A percentile compares a stretch with the other conserved stretches of the same genome.
Evolutionary conservation across 805 yeast species (phyloP).

Genomic region (Metschnikowia sp.): DNA sequence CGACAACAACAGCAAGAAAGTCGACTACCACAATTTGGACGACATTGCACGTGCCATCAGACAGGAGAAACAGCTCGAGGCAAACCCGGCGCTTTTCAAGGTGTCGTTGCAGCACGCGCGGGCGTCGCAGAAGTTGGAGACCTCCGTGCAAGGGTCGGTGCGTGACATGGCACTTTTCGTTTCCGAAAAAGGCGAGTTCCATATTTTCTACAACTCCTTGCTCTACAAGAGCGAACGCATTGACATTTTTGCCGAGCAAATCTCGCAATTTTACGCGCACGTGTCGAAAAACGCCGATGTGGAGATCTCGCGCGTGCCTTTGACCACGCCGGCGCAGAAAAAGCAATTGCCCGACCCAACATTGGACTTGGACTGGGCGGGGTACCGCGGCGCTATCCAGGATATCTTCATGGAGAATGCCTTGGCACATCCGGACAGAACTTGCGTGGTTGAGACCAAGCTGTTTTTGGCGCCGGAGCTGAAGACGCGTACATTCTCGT

Average conservation of each 20-base stretch:
- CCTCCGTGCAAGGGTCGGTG: constrained; percentile 50
- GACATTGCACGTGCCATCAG: constrained; percentile 55
- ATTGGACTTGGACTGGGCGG: constrained; percentile 80
- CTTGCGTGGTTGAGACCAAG: constrained; percentile 91
- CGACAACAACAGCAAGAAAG: constrained; percentile 30
- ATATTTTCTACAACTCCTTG: constrained; percentile 68
- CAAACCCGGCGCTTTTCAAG: constrained; percentile 62
- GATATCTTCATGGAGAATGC: constrained; percentile 93
- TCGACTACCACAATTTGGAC: constrained; percentile 46
- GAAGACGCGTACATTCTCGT: constrained; percentile 71
- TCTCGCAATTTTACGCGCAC: constrained; percentile 46
- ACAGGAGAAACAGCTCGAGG: constrained; percentile 46
- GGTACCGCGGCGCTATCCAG: constrained; percentile 92
- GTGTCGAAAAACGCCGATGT: constrained; percentile 36
- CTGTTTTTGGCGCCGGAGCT: constrained; percentile 53
- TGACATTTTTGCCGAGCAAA: constrained; percentile 67
- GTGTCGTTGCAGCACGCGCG: constrained; percentile 51
- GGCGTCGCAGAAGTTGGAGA: constrained; percentile 39
- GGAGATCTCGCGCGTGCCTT: constrained; percentile 56
- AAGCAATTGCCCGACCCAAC: constrained; percentile 82
- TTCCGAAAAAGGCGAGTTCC: constrained; percentile 29
- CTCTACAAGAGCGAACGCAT: constrained; percentile 72
- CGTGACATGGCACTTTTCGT: constrained; percentile 61
- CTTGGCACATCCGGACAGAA: constrained; percentile 73
- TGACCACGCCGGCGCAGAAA: constrained; percentile 66